These are phyloP conservation scores for Ogataea paraovalis DNA, from an alignment of 805 yeast species.

Conservation along the genomic window DNA sequence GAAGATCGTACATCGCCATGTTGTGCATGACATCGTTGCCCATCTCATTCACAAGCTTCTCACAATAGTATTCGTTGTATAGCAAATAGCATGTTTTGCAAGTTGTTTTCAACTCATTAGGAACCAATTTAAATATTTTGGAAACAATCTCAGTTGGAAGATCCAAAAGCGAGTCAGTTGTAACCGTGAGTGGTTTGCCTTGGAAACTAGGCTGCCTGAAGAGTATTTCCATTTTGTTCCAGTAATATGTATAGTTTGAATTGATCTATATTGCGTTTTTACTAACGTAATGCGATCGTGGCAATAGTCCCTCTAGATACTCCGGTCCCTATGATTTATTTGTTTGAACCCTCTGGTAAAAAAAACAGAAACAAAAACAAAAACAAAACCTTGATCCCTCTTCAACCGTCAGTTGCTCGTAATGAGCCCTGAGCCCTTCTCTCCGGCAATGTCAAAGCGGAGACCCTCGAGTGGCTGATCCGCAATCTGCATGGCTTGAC, in stretches of 20 bases:
- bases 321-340: too few relatives aligned
- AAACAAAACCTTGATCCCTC: too few relatives aligned
- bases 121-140: slow-evolving; percentile 24
- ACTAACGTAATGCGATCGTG: too few relatives aligned
- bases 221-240: slow-evolving; percentile 2
- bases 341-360: too few relatives aligned
- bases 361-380: too few relatives aligned
- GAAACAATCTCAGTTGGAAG: slow-evolving; percentile 29
- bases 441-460: neutral
- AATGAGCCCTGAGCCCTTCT: too few relatives aligned
- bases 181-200: neutral
- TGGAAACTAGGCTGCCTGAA: slow-evolving; percentile 5
- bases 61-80: slow-evolving; percentile 46
- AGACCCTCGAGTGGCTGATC: neutral
- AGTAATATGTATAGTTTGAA: too few relatives aligned
- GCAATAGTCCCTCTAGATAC: too few relatives aligned
- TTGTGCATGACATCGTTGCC: slow-evolving; percentile 23
- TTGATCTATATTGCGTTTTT: too few relatives aligned
- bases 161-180: slow-evolving; percentile 17
- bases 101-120: slow-evolving; percentile 28
- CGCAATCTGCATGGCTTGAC: too few relatives aligned
- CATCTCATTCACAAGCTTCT: slow-evolving; percentile 30
- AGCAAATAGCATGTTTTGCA: slow-evolving; percentile 39
- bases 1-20: slow-evolving; percentile 23
- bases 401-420: too few relatives aligned